Evolutionary conservation across 1,139 yeast species (phyloP).

Genomic region (Geotrichum reessii): DNA sequence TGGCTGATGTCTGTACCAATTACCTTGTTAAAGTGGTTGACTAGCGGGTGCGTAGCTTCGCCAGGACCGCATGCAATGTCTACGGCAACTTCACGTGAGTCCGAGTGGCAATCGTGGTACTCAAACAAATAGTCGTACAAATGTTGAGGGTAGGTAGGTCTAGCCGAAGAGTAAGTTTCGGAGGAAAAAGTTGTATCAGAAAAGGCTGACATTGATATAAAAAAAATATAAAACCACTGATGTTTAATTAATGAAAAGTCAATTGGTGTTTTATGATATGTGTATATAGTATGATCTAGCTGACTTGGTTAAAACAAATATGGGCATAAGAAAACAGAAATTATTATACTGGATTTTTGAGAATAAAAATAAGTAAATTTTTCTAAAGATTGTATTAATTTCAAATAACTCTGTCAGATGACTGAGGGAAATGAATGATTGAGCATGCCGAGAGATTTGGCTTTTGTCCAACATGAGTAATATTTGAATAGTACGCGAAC

Average conservation of each 20-base stretch:
- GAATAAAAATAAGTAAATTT: no score
- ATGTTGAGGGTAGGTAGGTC: conserved; percentile 60
- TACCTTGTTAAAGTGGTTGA: conserved; percentile 42
- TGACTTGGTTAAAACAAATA: no score
- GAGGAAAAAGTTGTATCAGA: conserved; percentile 56
- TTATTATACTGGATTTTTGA: no score
- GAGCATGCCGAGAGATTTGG: no score
- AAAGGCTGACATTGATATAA: conserved; percentile 59
- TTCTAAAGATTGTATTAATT: no score
- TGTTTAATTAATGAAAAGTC: neutral
- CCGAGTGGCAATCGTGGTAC: conserved; percentile 34
- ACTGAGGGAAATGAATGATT: no score
- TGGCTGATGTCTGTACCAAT: conserved; percentile 64
- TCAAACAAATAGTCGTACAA: conserved; percentile 45
- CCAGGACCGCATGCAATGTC: conserved; percentile 90
- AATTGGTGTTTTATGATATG: neutral
- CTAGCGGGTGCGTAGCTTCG: conserved; percentile 57
- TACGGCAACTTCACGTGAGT: conserved; percentile 38
- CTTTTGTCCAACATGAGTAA: no score
- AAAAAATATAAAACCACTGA: no score
- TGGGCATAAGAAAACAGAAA: no score
- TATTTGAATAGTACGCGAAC: no score
- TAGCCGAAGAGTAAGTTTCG: conserved; percentile 50
- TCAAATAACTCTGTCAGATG: no score
- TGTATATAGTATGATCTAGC: no score